phyloP scores from a whole-genome alignment of 257 asterid species.

The Verbena officinalis region DNA sequence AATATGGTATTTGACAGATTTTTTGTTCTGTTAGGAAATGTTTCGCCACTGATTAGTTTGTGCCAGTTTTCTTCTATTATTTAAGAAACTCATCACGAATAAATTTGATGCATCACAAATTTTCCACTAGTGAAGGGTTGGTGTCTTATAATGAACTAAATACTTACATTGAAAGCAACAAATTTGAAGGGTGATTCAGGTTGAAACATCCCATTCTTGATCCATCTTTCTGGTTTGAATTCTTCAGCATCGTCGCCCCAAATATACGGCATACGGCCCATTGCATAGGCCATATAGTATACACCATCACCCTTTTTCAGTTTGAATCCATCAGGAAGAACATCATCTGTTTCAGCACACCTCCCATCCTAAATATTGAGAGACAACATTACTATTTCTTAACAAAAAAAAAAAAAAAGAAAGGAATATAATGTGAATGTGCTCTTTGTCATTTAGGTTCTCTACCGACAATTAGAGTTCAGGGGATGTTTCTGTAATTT shows the following conservation, averaged over 20 bases:
- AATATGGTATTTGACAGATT: too few species aligned
- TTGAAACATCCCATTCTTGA: conserved; percentile 57
- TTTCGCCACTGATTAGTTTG: too few species aligned
- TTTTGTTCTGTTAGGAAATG: too few species aligned
- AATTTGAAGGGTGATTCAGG: conserved; percentile 77
- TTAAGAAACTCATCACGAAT: too few species aligned
- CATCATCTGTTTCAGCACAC: conserved; percentile 66
- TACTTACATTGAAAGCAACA: conserved; percentile 64
- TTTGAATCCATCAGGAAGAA: conserved; percentile 70
- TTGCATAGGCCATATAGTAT: conserved; percentile 62
- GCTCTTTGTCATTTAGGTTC: too few species aligned
- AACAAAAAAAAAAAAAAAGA: too few species aligned
- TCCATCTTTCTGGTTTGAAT: conserved; percentile 76
- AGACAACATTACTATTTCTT: not conserved
- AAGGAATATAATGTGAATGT: too few species aligned
- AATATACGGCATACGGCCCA: conserved; percentile 70
- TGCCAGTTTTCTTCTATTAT: too few species aligned
- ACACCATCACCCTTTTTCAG: conserved; percentile 69
- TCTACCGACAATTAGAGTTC: too few species aligned
- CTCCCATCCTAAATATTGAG: conserved; percentile 58
- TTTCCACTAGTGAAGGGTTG: too few species aligned
- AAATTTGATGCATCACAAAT: too few species aligned
- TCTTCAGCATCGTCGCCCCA: conserved; percentile 80
- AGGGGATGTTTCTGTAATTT: too few species aligned
- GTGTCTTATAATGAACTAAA: not conserved